phyloP scores from a whole-genome alignment of 345 rosid genomes.

The Heritiera fomes region DNA sequence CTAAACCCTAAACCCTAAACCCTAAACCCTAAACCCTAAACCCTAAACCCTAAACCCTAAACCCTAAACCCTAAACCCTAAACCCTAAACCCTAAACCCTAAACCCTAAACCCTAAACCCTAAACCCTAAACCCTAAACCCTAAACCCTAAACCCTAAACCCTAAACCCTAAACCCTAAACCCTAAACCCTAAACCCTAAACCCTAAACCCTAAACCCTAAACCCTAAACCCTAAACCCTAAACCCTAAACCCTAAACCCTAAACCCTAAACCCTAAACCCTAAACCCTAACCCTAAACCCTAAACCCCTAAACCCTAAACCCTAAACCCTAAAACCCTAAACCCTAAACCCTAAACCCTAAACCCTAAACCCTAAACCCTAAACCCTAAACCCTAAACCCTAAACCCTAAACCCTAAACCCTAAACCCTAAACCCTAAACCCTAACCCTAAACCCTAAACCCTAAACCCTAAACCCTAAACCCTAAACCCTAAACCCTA shows the following conservation, averaged over 20 bases:
- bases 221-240: no score
- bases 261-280: slow-evolving; percentile 26
- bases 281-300: slow-evolving; percentile 26
- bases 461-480: slow-evolving; percentile 25
- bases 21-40: slow-evolving; percentile 29
- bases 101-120: slow-evolving; percentile 33
- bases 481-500: slow-evolving; percentile 12
- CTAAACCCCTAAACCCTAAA: slow-evolving; percentile 24
- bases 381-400: slow-evolving; percentile 17
- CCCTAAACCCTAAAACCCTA: slow-evolving; percentile 19
- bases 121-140: slow-evolving; percentile 32
- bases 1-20: slow-evolving; percentile 31
- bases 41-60: background rate
- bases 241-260: slow-evolving; percentile 15
- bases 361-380: slow-evolving; percentile 12
- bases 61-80: background rate
- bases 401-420: slow-evolving; percentile 14
- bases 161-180: slow-evolving; percentile 21
- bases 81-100: slow-evolving; percentile 16
- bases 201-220: slow-evolving; percentile 13
- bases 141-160: slow-evolving; percentile 27
- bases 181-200: slow-evolving; percentile 20
- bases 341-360: slow-evolving; percentile 15
- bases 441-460: slow-evolving; percentile 23
- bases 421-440: slow-evolving; percentile 28